Evolutionary conservation across 1,284 basidiomycete genomes (phyloP), one percentile per base, ranked within the genome.

Genomic region (Austroboletus olivaceoglutinosus): DNA sequence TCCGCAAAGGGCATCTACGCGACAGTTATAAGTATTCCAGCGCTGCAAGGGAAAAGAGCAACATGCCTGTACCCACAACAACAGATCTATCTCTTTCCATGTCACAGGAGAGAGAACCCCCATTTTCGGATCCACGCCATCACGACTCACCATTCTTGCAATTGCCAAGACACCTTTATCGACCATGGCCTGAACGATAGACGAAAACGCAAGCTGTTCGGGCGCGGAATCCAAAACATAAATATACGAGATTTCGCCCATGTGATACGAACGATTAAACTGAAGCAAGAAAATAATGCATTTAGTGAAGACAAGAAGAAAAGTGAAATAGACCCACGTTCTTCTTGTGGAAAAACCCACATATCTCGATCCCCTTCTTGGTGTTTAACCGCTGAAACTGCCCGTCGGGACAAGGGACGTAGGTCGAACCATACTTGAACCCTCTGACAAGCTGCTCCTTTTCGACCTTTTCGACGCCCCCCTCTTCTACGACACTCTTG

Each of bases 341-440:
- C 48, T 77, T 76, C 21, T 67, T 67, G 2, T 76, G 78, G 68
- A 95, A 88, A 73, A 98, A 96, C 0, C 88, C 89, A 55, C 90
- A 82, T 39, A 98, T 83, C 52, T 97, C 92, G 34, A 98, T 86
- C 1, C 93, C 93, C 61, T 86, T 88, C 61, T 74, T 79, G 1
- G 92, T 91, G 5, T 76, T 73, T 27, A 93, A 72, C 48, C 76
- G 78, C 37, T 80, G 80, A 58, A 93, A 95, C 45, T 86, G 79
- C 7, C 82, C 89, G 39, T 91, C 89, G 3, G 90, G 86, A 67
- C 88, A 85, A 2, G 93, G 91, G 2, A 86, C 86, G 68, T 93
- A 93, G 3, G 88, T 91, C 4, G 89, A 85, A 6, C 96, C 96
- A 59, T 98, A 97, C 67, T 93, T 91, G 78, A 90, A 98, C 0